Percentiles rank a stretch among this genome's conserved stretches.
Conservation (phyloP, 2,329 filamentous ascomycete species). For the Tolypocladium tundrense region DNA sequence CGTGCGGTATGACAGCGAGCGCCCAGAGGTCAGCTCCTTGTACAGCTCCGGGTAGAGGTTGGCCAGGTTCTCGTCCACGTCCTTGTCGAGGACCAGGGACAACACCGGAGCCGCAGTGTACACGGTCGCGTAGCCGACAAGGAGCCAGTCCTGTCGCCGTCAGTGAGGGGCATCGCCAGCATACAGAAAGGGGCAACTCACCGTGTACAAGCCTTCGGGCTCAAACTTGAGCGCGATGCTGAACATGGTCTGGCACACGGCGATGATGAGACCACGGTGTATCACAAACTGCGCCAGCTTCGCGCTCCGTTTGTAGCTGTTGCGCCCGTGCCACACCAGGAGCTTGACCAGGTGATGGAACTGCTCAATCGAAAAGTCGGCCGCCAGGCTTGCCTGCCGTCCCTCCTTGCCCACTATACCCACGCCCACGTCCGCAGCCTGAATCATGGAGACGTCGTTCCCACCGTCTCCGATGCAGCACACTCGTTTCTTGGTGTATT, state of each 20-base stretch:
- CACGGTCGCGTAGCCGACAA: slow-evolving; percentile 91
- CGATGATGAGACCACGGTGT: slow-evolving; percentile 89
- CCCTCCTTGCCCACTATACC: slow-evolving; percentile 98
- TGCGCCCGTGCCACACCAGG: slow-evolving; percentile 96
- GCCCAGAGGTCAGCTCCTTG: slow-evolving; percentile 87
- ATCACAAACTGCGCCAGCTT: slow-evolving; percentile 98
- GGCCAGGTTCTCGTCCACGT: slow-evolving; percentile 87
- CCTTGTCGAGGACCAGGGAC: slow-evolving; percentile 84
- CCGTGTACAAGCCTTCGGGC: slow-evolving; percentile 84
- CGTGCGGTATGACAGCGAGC: slow-evolving; percentile 79
- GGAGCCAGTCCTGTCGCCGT: slow-evolving; percentile 65
- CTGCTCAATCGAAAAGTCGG: slow-evolving; percentile 93
- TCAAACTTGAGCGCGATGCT: slow-evolving; percentile 88
- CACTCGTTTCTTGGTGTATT: slow-evolving; percentile 86
- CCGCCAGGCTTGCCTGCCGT: slow-evolving; percentile 84
- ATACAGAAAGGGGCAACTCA: slow-evolving; percentile 13
- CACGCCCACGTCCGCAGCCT: slow-evolving; percentile 93
- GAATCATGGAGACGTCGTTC: slow-evolving; percentile 98
- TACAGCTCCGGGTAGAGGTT: slow-evolving; percentile 96
- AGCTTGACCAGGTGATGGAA: slow-evolving; percentile 93
- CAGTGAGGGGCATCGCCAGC: slow-evolving; percentile 4
- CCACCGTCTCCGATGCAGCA: slow-evolving; percentile 97
- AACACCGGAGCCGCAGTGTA: slow-evolving; percentile 94
- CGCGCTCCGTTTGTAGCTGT: slow-evolving; percentile 90
- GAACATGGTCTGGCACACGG: slow-evolving; percentile 94